phyloP scores from a whole-genome alignment of 257 asterid species.

The Prunella vulgaris region DNA sequence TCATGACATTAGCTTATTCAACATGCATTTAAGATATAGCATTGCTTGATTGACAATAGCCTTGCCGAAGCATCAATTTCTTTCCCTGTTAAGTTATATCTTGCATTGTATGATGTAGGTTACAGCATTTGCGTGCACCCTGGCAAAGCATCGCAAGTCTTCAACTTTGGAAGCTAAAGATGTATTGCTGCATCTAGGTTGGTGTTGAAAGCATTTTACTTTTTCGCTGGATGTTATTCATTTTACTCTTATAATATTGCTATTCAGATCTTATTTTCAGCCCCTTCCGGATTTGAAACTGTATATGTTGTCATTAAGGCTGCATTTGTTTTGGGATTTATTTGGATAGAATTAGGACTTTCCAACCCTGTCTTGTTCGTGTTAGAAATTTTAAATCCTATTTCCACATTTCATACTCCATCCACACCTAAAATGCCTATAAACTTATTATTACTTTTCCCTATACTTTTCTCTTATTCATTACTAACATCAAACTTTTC shows the following conservation, averaged over 20 bases:
- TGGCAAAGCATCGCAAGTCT: constrained; percentile 97
- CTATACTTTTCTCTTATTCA: no score
- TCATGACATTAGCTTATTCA: neutral
- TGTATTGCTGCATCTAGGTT: constrained; percentile 89
- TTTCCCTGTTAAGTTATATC: constrained; percentile 9
- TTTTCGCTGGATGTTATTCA: constrained; percentile 8
- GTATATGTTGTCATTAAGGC: no score
- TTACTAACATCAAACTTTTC: no score
- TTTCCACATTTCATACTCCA: no score
- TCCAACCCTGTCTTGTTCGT: no score
- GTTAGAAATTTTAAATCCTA: no score
- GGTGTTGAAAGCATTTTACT: constrained; percentile 30
- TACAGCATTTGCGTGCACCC: constrained; percentile 71
- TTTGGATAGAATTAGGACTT: no score
- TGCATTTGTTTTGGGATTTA: no score
- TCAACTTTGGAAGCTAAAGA: constrained; percentile 92
- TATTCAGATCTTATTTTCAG: neutral
- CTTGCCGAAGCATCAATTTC: constrained; percentile 4
- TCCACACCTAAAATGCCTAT: no score
- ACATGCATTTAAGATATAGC: neutral
- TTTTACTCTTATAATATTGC: neutral
- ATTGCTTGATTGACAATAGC: neutral
- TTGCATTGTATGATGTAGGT: constrained; percentile 42
- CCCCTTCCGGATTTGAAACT: neutral
- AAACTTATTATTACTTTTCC: no score